Evolutionary conservation across 805 yeast species (phyloP), one percentile per base, ranked within the genome.

Genomic region (Nakazawaea anatomiae): DNA sequence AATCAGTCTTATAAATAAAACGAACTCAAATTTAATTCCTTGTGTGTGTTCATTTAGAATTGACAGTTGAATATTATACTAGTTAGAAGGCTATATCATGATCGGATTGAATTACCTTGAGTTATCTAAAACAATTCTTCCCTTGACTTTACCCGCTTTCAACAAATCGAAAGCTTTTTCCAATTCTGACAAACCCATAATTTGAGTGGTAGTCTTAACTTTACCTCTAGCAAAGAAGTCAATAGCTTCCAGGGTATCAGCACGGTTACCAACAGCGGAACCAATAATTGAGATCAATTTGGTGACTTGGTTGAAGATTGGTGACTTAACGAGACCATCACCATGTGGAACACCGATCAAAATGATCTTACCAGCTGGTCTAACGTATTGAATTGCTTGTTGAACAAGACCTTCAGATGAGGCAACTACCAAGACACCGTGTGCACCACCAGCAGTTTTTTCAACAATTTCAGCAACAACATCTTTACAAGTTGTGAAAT

Each of bases 231-330:
- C 55, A 65, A 82, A 84, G 76, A 84, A 83, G 60, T 84, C 88
- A 52, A 84, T 64, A 46, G 89, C 89, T 69, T 84, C 90, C 56
- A 83, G 77, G 57, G 92, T 80, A 71, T 89, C 96, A 58, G 86
- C 85, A 72, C 95, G 83, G 81, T 87, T 87, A 61, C 96, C 96
- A 56, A 88, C 96, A 65, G 85, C 85, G 48, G 95, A 87, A 60
- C 94, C 96, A 67, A 75, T 80, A 65, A 88, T 83, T 63, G 75
- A 73, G 67, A 85, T 74, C 53, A 87, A 80, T 71, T 79, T 85
- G 59, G 85, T 83, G 54, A 88, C 95, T 48, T 86, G 81, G 57
- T 75, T 72, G 74, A 87, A 85, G 51, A 89, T 89, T 52, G 80
- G 77, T 40, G 89, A 80, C 58, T 76, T 73, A 62, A 82, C 80